Evolutionary conservation across 352 stramenopile genomes (phyloP).

Genomic region (Peronospora destructor): DNA sequence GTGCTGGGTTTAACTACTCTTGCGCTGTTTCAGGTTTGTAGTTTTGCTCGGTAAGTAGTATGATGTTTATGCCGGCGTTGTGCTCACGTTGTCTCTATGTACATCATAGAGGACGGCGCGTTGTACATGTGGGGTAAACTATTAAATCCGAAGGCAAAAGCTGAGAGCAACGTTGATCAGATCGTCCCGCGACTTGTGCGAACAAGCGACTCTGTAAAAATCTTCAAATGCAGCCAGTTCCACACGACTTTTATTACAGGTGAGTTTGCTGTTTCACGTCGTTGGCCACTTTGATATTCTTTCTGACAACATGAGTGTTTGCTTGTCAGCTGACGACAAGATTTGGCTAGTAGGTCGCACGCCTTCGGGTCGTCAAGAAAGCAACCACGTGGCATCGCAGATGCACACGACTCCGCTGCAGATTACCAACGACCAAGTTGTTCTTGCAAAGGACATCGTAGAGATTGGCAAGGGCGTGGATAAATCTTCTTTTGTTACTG

Average conservation of each 20-base stretch:
- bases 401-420: slow-evolving; percentile 70
- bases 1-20: slow-evolving; percentile 81
- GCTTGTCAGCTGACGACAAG: slow-evolving; percentile 51
- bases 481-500: slow-evolving; percentile 63
- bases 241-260: slow-evolving; percentile 77
- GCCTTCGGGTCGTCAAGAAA: slow-evolving; percentile 55
- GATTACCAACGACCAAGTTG: slow-evolving; percentile 44
- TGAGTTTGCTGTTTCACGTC: slow-evolving; percentile 20
- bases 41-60: neutral
- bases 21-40: slow-evolving; percentile 49
- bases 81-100: slow-evolving; percentile 6
- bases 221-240: slow-evolving; percentile 76
- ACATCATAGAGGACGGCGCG: slow-evolving; percentile 51
- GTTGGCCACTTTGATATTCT: neutral
- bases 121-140: slow-evolving; percentile 84
- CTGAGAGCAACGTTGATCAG: slow-evolving; percentile 58
- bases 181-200: slow-evolving; percentile 62
- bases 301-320: slow-evolving; percentile 10
- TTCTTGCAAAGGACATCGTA: slow-evolving; percentile 40
- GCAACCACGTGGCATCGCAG: slow-evolving; percentile 51
- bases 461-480: slow-evolving; percentile 76
- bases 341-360: slow-evolving; percentile 75
- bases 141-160: slow-evolving; percentile 51
- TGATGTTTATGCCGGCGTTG: neutral
- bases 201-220: slow-evolving; percentile 59